These are phyloP conservation scores for Cynara cardunculus DNA, from an alignment of 129 eudicot species.

Conservation along the genomic window DNA sequence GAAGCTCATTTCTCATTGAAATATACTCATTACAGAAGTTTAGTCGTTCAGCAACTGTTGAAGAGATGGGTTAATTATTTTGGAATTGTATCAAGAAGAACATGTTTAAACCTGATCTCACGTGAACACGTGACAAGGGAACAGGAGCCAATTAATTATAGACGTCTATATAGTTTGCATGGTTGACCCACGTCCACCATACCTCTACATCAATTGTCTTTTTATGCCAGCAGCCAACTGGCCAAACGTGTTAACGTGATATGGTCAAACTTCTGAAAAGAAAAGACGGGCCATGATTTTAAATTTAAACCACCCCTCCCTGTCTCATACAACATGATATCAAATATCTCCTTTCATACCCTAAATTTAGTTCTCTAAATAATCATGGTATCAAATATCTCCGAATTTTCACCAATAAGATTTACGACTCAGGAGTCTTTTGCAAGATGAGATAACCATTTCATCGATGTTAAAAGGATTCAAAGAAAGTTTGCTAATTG, in stretches of 20 bases:
- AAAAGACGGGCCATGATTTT: neutral
- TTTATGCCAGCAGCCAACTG: neutral
- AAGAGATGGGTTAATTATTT: neutral
- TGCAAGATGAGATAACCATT: neutral
- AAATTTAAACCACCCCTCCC: neutral
- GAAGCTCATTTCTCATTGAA: neutral
- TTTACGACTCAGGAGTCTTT: neutral
- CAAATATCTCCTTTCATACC: neutral
- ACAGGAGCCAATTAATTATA: neutral
- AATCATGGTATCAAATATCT: neutral
- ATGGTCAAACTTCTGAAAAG: conserved; percentile 10
- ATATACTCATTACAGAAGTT: neutral
- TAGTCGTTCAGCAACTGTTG: neutral
- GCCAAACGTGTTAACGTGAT: neutral
- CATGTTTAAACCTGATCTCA: neutral
- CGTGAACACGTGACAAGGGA: conserved; percentile 20
- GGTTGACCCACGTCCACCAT: conserved; percentile 23
- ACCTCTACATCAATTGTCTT: neutral
- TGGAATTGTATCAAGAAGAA: neutral
- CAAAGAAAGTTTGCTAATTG: neutral
- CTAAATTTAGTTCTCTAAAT: neutral
- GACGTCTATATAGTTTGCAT: conserved; percentile 4
- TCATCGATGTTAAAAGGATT: neutral
- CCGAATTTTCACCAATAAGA: neutral
- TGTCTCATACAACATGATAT: neutral